Evolutionary conservation across 768 basidiomycete genomes (phyloP).

Genomic region (Erythrobasidium yunnanense): DNA sequence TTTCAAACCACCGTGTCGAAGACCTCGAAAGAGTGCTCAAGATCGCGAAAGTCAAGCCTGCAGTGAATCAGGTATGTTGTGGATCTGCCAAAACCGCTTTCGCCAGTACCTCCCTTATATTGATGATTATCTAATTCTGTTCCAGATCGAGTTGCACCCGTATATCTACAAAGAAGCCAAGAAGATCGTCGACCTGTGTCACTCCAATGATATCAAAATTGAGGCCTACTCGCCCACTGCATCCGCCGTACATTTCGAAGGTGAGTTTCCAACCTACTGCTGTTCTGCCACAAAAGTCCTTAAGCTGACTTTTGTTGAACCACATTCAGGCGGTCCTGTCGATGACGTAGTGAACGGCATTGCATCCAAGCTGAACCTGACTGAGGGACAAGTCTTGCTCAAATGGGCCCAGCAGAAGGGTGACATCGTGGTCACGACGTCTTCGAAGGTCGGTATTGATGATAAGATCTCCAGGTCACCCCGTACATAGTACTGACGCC

Average conservation of each 20-base stretch:
- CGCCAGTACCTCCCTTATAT: neutral
- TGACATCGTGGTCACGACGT: constrained; percentile 28
- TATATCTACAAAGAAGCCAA: constrained; percentile 25
- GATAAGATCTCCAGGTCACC: no score
- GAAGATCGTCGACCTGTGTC: constrained; percentile 24
- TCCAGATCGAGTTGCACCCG: constrained; percentile 27
- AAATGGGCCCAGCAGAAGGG: constrained; percentile 30
- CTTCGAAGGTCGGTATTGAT: constrained; percentile 10
- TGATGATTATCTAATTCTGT: neutral
- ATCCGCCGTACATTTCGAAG: neutral
- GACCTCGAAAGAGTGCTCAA: constrained; percentile 19
- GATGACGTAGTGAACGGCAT: constrained; percentile 23
- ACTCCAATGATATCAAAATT: constrained; percentile 24
- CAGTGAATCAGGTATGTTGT: constrained; percentile 19
- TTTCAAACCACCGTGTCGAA: constrained; percentile 24
- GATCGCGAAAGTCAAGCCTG: constrained; percentile 5
- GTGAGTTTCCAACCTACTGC: neutral
- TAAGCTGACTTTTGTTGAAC: neutral
- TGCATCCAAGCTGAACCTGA: constrained; percentile 7
- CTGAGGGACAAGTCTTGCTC: constrained; percentile 19
- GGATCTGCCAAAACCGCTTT: neutral
- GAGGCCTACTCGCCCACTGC: constrained; percentile 25
- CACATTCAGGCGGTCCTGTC: constrained; percentile 21
- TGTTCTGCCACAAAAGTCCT: neutral
- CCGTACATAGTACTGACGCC: no score